Evolutionary conservation across 257 asterid species (phyloP).

Genomic region (Nicotiana paniculata): DNA sequence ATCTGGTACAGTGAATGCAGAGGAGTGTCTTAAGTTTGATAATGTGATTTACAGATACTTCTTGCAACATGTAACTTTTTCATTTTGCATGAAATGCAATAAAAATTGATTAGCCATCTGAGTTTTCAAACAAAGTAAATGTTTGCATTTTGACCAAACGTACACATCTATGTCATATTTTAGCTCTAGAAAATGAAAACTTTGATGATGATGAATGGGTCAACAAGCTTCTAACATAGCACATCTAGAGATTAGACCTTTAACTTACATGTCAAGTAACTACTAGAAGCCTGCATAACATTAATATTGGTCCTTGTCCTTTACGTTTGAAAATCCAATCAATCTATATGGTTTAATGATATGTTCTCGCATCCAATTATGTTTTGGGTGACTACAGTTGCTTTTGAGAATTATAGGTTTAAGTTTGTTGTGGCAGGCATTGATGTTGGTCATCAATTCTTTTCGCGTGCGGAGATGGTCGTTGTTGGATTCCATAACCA

Average conservation of each 20-base stretch:
- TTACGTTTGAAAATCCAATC: neutral
- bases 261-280: neutral
- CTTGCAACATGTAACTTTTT: neutral
- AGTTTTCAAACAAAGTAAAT: neutral
- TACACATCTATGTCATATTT: neutral
- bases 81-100: neutral
- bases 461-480: slow-evolving; percentile 89
- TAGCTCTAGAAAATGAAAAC: neutral
- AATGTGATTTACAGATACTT: neutral
- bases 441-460: slow-evolving; percentile 86
- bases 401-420: slow-evolving; percentile 1
- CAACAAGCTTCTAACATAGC: neutral
- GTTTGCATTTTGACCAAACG: neutral
- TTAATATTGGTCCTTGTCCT: neutral
- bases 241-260: neutral
- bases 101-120: neutral
- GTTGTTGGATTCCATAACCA: slow-evolving; percentile 80
- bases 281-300: neutral
- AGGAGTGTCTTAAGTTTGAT: neutral
- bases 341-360: neutral
- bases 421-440: slow-evolving; percentile 47
- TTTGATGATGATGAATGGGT: neutral
- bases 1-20: neutral
- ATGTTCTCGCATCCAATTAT: neutral
- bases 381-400: slow-evolving; percentile 1